Conservation (phyloP, 148 eudicot species). For the Tetragonia tetragonoides region DNA sequence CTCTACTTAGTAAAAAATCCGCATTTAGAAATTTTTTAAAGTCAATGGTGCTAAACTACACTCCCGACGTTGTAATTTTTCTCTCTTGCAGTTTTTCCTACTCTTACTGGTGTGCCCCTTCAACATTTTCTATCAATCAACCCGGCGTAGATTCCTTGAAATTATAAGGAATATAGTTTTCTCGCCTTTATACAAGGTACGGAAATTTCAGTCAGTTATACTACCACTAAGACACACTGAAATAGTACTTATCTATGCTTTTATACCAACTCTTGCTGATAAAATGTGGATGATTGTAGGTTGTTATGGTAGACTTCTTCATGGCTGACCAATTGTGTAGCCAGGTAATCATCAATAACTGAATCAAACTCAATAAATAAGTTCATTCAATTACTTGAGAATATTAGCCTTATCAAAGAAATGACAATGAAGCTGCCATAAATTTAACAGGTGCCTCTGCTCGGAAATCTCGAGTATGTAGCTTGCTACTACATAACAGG, state of each 20-base stretch:
- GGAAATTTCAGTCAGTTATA: neutral
- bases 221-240: neutral
- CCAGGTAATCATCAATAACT: constrained; percentile 52
- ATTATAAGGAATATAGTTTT: constrained; percentile 70
- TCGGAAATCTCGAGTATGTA: constrained; percentile 76
- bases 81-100: constrained; percentile 50
- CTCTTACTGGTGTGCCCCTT: constrained; percentile 72
- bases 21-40: neutral
- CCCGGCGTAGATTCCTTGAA: constrained; percentile 59
- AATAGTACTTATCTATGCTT: neutral
- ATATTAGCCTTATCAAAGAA: neutral
- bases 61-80: neutral
- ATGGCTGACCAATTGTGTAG: constrained; percentile 99
- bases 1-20: neutral
- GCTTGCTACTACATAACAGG: constrained; percentile 94
- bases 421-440: neutral
- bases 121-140: constrained; percentile 69
- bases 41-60: neutral
- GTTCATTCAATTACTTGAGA: neutral
- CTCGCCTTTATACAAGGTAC: constrained; percentile 89
- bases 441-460: constrained; percentile 71
- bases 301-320: constrained; percentile 95
- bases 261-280: neutral
- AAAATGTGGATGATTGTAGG: constrained; percentile 37
- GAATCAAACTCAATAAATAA: neutral